Conservation (phyloP, 2,329 filamentous ascomycete species). For the Monilinia aucupariae region DNA sequence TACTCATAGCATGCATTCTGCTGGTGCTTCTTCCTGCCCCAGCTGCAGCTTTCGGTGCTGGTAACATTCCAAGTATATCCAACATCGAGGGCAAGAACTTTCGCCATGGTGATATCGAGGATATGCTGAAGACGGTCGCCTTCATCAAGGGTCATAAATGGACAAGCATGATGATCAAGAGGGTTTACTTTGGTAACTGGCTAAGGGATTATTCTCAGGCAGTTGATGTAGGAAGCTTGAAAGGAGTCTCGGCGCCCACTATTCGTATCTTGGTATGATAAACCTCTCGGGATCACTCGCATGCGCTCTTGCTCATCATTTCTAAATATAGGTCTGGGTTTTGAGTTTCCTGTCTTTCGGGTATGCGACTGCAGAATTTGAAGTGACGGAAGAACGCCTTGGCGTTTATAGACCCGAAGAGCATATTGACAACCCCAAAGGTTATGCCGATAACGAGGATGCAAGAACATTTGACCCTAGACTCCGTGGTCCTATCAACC, state of each 20-base stretch:
- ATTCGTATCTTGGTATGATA: slow-evolving; percentile 61
- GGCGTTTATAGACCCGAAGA: slow-evolving; percentile 76
- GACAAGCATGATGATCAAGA: slow-evolving; percentile 71
- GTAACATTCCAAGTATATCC: slow-evolving; percentile 63
- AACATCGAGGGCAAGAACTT: slow-evolving; percentile 59
- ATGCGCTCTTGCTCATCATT: slow-evolving; percentile 17
- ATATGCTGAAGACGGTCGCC: slow-evolving; percentile 70
- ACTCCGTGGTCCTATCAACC: slow-evolving; percentile 71
- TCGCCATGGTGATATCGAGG: slow-evolving; percentile 74
- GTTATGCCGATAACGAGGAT: slow-evolving; percentile 81
- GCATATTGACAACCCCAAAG: slow-evolving; percentile 69
- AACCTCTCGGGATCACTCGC: background rate
- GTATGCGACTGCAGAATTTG: slow-evolving; percentile 81
- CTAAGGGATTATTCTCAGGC: slow-evolving; percentile 78
- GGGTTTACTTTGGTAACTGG: slow-evolving; percentile 85
- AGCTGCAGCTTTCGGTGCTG: slow-evolving; percentile 60
- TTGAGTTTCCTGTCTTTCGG: slow-evolving; percentile 77
- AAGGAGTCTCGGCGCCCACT: slow-evolving; percentile 71
- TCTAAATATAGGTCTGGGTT: slow-evolving; percentile 57
- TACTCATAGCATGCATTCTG: slow-evolving; percentile 49
- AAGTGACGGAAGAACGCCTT: slow-evolving; percentile 73
- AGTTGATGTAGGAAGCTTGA: slow-evolving; percentile 73
- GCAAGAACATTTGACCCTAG: slow-evolving; percentile 76
- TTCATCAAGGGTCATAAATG: slow-evolving; percentile 80
- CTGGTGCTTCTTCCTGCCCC: slow-evolving; percentile 53